phyloP scores from a whole-genome alignment of 768 basidiomycete genomes.

The Mycena rosella region DNA sequence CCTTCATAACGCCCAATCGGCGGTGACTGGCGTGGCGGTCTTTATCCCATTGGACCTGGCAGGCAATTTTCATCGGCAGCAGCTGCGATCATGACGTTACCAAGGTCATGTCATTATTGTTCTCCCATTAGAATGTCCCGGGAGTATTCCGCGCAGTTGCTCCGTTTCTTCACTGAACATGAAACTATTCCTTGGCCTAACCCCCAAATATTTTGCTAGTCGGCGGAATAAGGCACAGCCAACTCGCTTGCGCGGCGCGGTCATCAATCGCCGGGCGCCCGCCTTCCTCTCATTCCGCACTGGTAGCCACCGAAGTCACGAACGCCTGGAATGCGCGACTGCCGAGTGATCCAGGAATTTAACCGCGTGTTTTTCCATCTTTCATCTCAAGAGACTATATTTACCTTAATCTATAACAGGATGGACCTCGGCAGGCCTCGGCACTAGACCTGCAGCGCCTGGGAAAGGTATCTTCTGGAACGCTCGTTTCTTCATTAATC shows the following conservation, averaged over 20 bases:
- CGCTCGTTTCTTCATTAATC: background rate
- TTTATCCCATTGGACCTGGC: conserved; percentile 16
- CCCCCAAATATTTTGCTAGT: background rate
- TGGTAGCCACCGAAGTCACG: background rate
- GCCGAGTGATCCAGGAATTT: background rate
- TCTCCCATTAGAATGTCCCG: conserved; percentile 6
- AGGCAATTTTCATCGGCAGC: conserved; percentile 2
- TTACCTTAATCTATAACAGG: too few species aligned
- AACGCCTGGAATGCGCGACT: background rate
- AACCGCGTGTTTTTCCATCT: too few species aligned
- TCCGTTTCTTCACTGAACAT: background rate
- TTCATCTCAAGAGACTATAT: too few species aligned
- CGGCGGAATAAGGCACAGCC: too few species aligned
- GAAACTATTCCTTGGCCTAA: background rate
- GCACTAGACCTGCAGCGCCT: background rate
- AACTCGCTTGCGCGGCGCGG: background rate
- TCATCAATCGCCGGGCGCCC: background rate
- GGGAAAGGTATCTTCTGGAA: too few species aligned
- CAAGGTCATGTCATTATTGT: conserved; percentile 12
- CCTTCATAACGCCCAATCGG: conserved; percentile 4
- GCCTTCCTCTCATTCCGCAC: background rate
- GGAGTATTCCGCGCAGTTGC: conserved; percentile 1
- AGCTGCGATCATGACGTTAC: conserved; percentile 8
- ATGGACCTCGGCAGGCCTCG: too few species aligned
- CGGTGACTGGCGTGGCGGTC: background rate